Percentiles rank a stretch among this genome's conserved stretches.
phyloP scores from a whole-genome alignment of 495 filamentous ascomycete genomes.

The Parathielavia hyrcaniae region DNA sequence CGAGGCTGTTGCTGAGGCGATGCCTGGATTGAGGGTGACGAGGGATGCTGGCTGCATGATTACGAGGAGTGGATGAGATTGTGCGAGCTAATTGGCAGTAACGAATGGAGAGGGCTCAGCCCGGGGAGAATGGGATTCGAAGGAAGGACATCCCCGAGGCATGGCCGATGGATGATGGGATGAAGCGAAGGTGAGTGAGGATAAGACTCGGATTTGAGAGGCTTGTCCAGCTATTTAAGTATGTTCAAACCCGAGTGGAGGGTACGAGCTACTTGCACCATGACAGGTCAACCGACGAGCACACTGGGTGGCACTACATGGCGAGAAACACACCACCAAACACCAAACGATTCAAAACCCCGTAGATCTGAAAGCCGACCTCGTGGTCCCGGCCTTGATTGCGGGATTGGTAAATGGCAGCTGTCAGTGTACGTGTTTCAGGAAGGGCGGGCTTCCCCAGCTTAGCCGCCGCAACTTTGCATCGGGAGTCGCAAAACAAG shows the following conservation, averaged over 20 bases:
- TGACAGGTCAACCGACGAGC: not conserved
- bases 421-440: not conserved
- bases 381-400: not conserved
- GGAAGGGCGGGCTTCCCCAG: not conserved
- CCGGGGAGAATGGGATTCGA: not conserved
- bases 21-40: constrained; percentile 13
- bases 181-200: constrained; percentile 1
- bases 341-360: not conserved
- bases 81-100: not conserved
- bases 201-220: not conserved
- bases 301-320: not conserved
- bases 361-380: not conserved
- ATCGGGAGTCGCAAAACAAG: not conserved
- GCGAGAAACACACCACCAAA: constrained; percentile 13
- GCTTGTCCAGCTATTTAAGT: not conserved
- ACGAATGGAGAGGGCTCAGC: constrained; percentile 10
- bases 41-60: constrained; percentile 12
- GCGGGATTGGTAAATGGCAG: too few species aligned
- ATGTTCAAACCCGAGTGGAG: not conserved
- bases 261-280: not conserved
- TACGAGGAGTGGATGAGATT: constrained; percentile 7
- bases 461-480: constrained; percentile 8
- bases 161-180: not conserved
- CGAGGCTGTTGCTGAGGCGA: constrained; percentile 6
- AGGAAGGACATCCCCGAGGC: constrained; percentile 12